A percentile compares a stretch with the other conserved stretches of the same genome.
These are phyloP conservation scores for Fraxinus latifolia DNA, from an alignment of 305 asterid species.

Conservation along the genomic window DNA sequence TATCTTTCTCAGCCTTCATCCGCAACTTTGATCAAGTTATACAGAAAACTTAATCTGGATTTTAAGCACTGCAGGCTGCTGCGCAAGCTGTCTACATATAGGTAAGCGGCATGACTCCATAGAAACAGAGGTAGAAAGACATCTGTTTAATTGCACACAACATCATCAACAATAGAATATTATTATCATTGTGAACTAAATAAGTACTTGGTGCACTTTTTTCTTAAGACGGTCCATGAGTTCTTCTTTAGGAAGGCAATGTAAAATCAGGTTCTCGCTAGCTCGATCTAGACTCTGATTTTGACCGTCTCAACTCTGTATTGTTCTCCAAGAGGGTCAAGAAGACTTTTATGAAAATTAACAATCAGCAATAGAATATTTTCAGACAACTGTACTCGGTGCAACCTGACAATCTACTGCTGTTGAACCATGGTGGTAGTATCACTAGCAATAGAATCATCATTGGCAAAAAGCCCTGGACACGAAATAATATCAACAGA, in stretches of 20 bases:
- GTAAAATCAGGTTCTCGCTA: slow-evolving; percentile 35
- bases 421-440: slow-evolving; percentile 39
- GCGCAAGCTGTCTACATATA: slow-evolving; percentile 42
- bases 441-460: slow-evolving; percentile 39
- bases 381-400: slow-evolving; percentile 44
- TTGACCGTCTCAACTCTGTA: slow-evolving; percentile 29
- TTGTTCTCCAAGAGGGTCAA: slow-evolving; percentile 39
- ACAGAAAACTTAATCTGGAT: slow-evolving; percentile 39
- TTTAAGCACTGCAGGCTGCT: slow-evolving; percentile 40
- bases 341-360: slow-evolving; percentile 34
- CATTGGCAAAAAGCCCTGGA: slow-evolving; percentile 30
- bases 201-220: slow-evolving; percentile 26
- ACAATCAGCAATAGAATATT: slow-evolving; percentile 39
- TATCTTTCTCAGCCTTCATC: slow-evolving; percentile 45
- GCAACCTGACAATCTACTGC: slow-evolving; percentile 43
- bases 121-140: slow-evolving; percentile 62
- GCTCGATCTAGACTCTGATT: slow-evolving; percentile 30
- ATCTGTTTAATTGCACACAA: slow-evolving; percentile 57
- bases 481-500: slow-evolving; percentile 22
- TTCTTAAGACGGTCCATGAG: slow-evolving; percentile 34
- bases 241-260: slow-evolving; percentile 40
- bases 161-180: slow-evolving; percentile 32
- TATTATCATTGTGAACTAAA: slow-evolving; percentile 33
- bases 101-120: slow-evolving; percentile 53
- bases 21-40: slow-evolving; percentile 42